Evolutionary conservation across 768 basidiomycete species (phyloP).

Genomic region (Lactarius sanguifluus): DNA sequence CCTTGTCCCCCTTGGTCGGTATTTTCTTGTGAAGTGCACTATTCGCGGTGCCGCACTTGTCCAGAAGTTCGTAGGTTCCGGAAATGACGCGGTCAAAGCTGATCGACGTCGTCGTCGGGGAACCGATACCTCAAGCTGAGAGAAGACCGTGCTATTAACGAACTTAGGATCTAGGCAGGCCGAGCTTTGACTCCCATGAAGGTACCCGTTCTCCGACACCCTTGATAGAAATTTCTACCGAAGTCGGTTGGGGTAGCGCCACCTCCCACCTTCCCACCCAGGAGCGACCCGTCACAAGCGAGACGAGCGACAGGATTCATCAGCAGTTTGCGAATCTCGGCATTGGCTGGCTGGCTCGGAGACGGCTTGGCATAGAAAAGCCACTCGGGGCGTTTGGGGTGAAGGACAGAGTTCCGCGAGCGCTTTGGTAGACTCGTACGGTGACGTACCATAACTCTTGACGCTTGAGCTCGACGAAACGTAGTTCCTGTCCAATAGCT

Average conservation of each 20-base stretch:
- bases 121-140: conserved; percentile 63
- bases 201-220: conserved; percentile 70
- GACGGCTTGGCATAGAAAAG: conserved; percentile 74
- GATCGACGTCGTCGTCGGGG: conserved; percentile 43
- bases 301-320: conserved; percentile 77
- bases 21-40: conserved; percentile 73
- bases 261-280: conserved; percentile 77
- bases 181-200: conserved; percentile 83
- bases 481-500: conserved; percentile 61
- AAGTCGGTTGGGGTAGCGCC: conserved; percentile 61
- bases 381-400: conserved; percentile 83
- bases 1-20: conserved; percentile 41
- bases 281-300: conserved; percentile 53
- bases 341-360: conserved; percentile 68
- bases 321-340: conserved; percentile 72
- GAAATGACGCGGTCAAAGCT: conserved; percentile 80
- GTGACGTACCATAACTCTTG: conserved; percentile 85
- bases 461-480: conserved; percentile 82
- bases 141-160: conserved; percentile 65
- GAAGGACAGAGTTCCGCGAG: conserved; percentile 72
- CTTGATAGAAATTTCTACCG: conserved; percentile 59
- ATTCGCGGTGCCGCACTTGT: conserved; percentile 89
- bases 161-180: conserved; percentile 63
- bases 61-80: conserved; percentile 74
- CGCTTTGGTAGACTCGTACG: conserved; percentile 71